phyloP scores from a whole-genome alignment of 768 basidiomycete genomes.

The Suillus weaverae region DNA sequence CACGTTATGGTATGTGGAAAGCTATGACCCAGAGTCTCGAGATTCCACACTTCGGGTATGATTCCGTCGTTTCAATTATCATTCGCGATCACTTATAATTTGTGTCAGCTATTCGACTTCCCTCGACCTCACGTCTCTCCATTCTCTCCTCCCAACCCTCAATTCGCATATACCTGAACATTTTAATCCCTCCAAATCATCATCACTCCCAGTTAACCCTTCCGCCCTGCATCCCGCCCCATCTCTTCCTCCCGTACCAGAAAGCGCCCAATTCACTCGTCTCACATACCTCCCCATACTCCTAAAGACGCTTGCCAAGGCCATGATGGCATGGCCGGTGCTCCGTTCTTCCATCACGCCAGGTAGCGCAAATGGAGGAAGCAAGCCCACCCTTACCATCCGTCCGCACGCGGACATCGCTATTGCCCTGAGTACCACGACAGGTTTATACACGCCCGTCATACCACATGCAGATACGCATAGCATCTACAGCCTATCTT shows the following conservation, averaged over 20 bases:
- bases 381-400: conserved; percentile 68
- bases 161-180: conserved; percentile 70
- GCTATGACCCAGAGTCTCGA: conserved; percentile 87
- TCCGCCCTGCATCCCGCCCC: conserved; percentile 41
- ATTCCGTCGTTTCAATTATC: not conserved
- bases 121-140: conserved; percentile 71
- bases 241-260: conserved; percentile 43
- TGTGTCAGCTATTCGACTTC: conserved; percentile 64
- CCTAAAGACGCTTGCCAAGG: conserved; percentile 75
- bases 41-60: conserved; percentile 82
- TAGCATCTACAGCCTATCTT: conserved; percentile 62
- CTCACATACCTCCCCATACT: conserved; percentile 84
- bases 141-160: conserved; percentile 59
- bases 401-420: conserved; percentile 75
- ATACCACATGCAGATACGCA: conserved; percentile 52
- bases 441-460: conserved; percentile 83
- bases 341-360: conserved; percentile 75
- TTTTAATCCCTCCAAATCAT: conserved; percentile 44
- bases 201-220: conserved; percentile 37
- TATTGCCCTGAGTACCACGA: conserved; percentile 76
- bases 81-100: conserved; percentile 7
- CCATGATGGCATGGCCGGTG: conserved; percentile 85
- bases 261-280: conserved; percentile 56
- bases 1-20: conserved; percentile 85
- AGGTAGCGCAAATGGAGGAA: conserved; percentile 10